Percentiles rank a stretch among this genome's conserved stretches.
These are phyloP conservation scores for Pleurotus pulmonarius DNA, from an alignment of 768 basidiomycete species.

Conservation along the genomic window DNA sequence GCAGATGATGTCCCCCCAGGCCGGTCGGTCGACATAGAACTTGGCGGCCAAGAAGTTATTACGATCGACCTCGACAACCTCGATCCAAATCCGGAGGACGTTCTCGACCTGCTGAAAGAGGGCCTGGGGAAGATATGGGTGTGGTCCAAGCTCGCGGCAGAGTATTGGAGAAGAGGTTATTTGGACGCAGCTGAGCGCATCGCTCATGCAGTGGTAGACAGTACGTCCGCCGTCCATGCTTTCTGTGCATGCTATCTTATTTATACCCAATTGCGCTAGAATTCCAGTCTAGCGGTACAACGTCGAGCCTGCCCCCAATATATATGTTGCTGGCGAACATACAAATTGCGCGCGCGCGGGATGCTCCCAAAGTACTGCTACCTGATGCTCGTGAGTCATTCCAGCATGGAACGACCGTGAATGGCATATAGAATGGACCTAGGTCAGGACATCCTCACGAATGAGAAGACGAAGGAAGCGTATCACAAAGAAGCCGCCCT, in stretches of 20 bases:
- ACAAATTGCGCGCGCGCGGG: slow-evolving; percentile 72
- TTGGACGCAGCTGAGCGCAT: slow-evolving; percentile 77
- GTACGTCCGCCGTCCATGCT: slow-evolving; percentile 34
- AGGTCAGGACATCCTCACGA: slow-evolving; percentile 65
- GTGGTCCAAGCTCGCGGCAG: slow-evolving; percentile 82
- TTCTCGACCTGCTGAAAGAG: slow-evolving; percentile 68
- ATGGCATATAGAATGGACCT: neutral
- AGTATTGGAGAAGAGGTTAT: slow-evolving; percentile 82
- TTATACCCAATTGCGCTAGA: slow-evolving; percentile 28
- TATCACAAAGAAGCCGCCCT: slow-evolving; percentile 68
- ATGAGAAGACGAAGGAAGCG: slow-evolving; percentile 62
- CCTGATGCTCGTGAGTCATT: slow-evolving; percentile 63
- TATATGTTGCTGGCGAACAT: slow-evolving; percentile 85
- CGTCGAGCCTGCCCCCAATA: slow-evolving; percentile 61
- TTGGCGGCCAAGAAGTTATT: slow-evolving; percentile 81
- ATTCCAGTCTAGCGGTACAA: slow-evolving; percentile 45
- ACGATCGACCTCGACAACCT: slow-evolving; percentile 88
- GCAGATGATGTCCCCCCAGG: slow-evolving; percentile 33
- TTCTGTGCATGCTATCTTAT: slow-evolving; percentile 11
- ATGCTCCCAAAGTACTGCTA: slow-evolving; percentile 79
- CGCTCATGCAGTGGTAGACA: slow-evolving; percentile 59
- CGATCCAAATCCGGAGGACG: slow-evolving; percentile 72
- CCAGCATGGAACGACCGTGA: slow-evolving; percentile 2
- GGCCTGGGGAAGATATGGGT: slow-evolving; percentile 69
- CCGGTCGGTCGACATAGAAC: slow-evolving; percentile 70